These are phyloP conservation scores for Limonomyces culmigenus DNA, from an alignment of 1,284 basidiomycete genomes.

Conservation along the genomic window DNA sequence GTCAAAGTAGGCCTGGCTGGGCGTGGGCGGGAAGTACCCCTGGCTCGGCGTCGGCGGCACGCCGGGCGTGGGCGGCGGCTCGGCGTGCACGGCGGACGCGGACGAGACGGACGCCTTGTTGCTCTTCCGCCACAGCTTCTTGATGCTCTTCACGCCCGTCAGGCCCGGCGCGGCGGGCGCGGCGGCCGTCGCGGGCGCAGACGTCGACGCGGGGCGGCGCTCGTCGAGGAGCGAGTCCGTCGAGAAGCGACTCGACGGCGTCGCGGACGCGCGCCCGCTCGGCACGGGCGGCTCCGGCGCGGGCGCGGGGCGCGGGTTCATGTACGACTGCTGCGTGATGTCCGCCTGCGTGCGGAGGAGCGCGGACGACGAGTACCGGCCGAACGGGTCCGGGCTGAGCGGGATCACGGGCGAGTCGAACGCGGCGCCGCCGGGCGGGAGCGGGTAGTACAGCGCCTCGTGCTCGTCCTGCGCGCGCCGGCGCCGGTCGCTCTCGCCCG, in stretches of 20 bases:
- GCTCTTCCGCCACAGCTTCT: constrained; percentile 60
- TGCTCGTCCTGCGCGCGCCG: constrained; percentile 33
- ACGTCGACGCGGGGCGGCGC: constrained; percentile 7
- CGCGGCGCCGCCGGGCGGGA: constrained; percentile 14
- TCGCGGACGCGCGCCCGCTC: constrained; percentile 6
- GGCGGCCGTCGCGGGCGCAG: constrained; percentile 12
- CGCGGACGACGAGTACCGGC: constrained; percentile 37
- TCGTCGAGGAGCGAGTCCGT: constrained; percentile 40
- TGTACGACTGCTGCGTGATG: background rate
- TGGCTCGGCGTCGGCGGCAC: background rate
- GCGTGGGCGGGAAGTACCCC: background rate
- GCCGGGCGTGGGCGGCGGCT: constrained; percentile 1
- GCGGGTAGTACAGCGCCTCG: constrained; percentile 24
- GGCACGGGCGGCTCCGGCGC: constrained; percentile 4
- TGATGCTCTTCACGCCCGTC: constrained; percentile 52
- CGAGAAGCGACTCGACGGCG: constrained; percentile 51
- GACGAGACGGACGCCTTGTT: constrained; percentile 19
- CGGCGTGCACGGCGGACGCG: constrained; percentile 1
- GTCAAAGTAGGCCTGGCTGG: background rate
- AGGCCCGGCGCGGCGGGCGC: too few species aligned
- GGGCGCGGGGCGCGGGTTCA: background rate
- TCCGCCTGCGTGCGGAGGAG: constrained; percentile 12
- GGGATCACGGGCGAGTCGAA: constrained; percentile 38
- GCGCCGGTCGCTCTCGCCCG: constrained; percentile 32
- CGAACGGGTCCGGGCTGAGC: constrained; percentile 64